These are phyloP conservation scores for Cryptosporidium meleagridis DNA, from an alignment of 169 alveolate genomes.

Conservation along the genomic window DNA sequence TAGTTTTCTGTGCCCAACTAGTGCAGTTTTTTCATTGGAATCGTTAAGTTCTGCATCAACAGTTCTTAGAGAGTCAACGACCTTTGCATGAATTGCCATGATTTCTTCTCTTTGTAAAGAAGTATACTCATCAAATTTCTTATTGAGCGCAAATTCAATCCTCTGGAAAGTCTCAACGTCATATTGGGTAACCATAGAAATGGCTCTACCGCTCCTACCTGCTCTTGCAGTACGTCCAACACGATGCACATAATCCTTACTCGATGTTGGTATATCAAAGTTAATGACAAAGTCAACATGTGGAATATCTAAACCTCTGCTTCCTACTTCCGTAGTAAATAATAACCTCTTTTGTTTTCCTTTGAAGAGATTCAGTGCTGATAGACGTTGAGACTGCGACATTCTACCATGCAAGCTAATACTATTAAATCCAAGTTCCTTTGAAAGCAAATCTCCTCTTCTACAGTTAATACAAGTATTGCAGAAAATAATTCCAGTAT, in stretches of 20 bases:
- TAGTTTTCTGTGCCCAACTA: constrained; percentile 51
- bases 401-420: constrained; percentile 96
- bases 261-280: constrained; percentile 95
- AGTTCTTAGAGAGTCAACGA: constrained; percentile 39
- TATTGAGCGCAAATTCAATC: constrained; percentile 90
- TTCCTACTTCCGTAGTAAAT: constrained; percentile 97
- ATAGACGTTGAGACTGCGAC: constrained; percentile 93
- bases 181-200: constrained; percentile 95
- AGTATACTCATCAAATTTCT: constrained; percentile 84
- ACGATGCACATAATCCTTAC: constrained; percentile 97
- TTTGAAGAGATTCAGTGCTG: constrained; percentile 93
- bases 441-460: constrained; percentile 87
- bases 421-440: constrained; percentile 90
- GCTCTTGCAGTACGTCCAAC: constrained; percentile 99
- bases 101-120: constrained; percentile 41
- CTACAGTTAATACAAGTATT: constrained; percentile 92
- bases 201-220: constrained; percentile 97
- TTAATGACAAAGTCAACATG: constrained; percentile 96
- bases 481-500: constrained; percentile 93
- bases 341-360: constrained; percentile 58
- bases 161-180: constrained; percentile 93
- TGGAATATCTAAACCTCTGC: constrained; percentile 99
- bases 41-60: constrained; percentile 68
- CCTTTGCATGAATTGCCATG: constrained; percentile 67
- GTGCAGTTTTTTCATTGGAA: constrained; percentile 51